Evolutionary conservation across 306 rosid genomes (phyloP), one percentile per base, ranked within the genome.

Genomic region (Cucurbita maxima): DNA sequence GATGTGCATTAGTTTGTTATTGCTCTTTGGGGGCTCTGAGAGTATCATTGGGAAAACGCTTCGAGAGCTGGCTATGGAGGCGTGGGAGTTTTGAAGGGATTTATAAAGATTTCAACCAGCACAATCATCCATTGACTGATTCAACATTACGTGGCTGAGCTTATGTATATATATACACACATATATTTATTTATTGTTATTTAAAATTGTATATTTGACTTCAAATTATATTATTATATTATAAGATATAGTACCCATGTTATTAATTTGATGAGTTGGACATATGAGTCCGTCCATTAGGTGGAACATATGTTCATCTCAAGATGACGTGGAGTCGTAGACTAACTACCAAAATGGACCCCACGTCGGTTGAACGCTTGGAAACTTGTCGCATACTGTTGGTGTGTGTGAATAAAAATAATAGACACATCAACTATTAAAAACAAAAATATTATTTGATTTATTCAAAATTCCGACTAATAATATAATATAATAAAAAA

Each of bases 11-110:
- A 63, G 10, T 18, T n/a, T 48, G 59, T 40, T 47, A 3, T 25
- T 75, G 22, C 45, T 69, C 51, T 70, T 81, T 16, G 57, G 73
- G 19, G 60, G 45, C 72, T 79, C 66, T 19, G 83, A 76, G 5
- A 79, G 56, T 10, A 68, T 34, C 78, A 74, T 76, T 45, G 75
- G 40, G 76, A 47, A 38, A 53, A 40, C 14, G 66, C 47, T 50
- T 2, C 4, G 9, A 20, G 63, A 16, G 3, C 54, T 47, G 74
- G 56, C 8, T 71, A 4, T 20, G 43, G 14, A 8, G 13, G 2
- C 1, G 2, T 57, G 15, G 57, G 38, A 40, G 16, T 5, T 20
- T 12, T 3, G 5, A 53, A 69, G 40, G 43, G 25, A 45, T 81
- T 59, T 79, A 79, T 57, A 75, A 77, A 64, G 16, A 30, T 6